A percentile compares a stretch with the other conserved stretches of the same genome.
phyloP scores from a whole-genome alignment of 2,329 filamentous ascomycete genomes.

The Venturiaceae sp. region DNA sequence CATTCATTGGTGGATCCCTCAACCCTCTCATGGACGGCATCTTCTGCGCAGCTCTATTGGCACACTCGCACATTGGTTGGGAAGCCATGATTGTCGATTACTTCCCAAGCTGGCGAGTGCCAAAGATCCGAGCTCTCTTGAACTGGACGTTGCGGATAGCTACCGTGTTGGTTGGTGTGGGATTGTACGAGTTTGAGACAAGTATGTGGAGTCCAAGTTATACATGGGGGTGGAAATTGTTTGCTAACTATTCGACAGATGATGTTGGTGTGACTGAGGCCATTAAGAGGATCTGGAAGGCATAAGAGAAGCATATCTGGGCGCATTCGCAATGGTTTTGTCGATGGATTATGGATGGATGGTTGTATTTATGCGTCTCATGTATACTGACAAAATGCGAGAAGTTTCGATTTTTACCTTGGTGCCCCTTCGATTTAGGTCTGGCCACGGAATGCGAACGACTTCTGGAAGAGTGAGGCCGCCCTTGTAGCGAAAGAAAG shows the following conservation, averaged over 20 bases:
- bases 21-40: conserved; percentile 83
- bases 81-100: conserved; percentile 86
- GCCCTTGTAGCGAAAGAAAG: background rate
- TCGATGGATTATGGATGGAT: background rate
- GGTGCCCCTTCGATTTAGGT: too few species aligned
- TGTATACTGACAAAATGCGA: background rate
- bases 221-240: background rate
- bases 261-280: conserved; percentile 8
- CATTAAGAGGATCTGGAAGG: conserved; percentile 8
- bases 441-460: too few species aligned
- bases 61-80: conserved; percentile 96
- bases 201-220: conserved; percentile 26
- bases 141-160: conserved; percentile 71
- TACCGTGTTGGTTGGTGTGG: conserved; percentile 74
- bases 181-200: conserved; percentile 97
- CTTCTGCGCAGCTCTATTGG: conserved; percentile 70
- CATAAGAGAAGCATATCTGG: background rate
- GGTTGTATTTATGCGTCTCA: background rate
- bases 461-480: background rate
- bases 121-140: conserved; percentile 55
- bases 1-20: conserved; percentile 83
- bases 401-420: background rate
- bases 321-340: background rate
- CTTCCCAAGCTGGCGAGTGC: conserved; percentile 63
- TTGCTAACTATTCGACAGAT: conserved; percentile 5